These are phyloP conservation scores for Claviceps sp. DNA, from an alignment of 2,329 filamentous ascomycete genomes.

Conservation along the genomic window DNA sequence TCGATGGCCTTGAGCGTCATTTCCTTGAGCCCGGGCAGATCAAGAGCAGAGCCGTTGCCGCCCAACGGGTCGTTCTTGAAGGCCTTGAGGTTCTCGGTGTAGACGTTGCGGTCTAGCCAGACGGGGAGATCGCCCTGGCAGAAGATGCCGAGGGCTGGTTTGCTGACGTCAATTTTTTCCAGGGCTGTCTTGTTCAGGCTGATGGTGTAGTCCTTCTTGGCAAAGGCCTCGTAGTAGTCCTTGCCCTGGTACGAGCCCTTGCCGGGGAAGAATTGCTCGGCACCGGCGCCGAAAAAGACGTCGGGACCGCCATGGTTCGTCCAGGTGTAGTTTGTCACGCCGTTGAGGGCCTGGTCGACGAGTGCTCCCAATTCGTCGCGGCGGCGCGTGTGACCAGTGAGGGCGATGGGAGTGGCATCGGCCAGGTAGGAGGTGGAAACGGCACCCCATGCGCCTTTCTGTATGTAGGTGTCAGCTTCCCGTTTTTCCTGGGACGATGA, in stretches of 20 bases:
- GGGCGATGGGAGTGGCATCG: conserved; percentile 68
- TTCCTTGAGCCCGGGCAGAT: conserved; percentile 73
- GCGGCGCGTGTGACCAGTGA: conserved; percentile 58
- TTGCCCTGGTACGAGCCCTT: conserved; percentile 52
- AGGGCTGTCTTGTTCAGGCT: conserved; percentile 64
- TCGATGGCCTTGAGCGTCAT: conserved; percentile 84
- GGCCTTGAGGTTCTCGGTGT: conserved; percentile 52
- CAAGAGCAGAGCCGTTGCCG: conserved; percentile 46
- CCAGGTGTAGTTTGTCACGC: conserved; percentile 71
- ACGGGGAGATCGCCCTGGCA: conserved; percentile 61
- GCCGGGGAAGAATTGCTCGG: conserved; percentile 63
- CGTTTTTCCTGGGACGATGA: too few species aligned
- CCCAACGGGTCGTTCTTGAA: conserved; percentile 59
- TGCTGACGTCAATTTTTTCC: conserved; percentile 37
- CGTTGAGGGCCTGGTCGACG: conserved; percentile 64
- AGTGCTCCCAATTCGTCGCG: conserved; percentile 57
- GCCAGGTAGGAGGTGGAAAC: conserved; percentile 73
- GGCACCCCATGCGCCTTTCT: conserved; percentile 44
- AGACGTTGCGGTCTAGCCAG: conserved; percentile 79
- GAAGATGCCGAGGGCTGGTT: conserved; percentile 66
- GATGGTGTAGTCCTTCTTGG: conserved; percentile 57
- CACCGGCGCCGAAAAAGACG: conserved; percentile 71
- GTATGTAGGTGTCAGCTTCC: background rate
- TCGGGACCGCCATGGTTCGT: conserved; percentile 61
- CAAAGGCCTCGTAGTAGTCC: conserved; percentile 69